Evolutionary conservation across 2,329 filamentous ascomycete genomes (phyloP).

Genomic region (Verticillium klebahnii): DNA sequence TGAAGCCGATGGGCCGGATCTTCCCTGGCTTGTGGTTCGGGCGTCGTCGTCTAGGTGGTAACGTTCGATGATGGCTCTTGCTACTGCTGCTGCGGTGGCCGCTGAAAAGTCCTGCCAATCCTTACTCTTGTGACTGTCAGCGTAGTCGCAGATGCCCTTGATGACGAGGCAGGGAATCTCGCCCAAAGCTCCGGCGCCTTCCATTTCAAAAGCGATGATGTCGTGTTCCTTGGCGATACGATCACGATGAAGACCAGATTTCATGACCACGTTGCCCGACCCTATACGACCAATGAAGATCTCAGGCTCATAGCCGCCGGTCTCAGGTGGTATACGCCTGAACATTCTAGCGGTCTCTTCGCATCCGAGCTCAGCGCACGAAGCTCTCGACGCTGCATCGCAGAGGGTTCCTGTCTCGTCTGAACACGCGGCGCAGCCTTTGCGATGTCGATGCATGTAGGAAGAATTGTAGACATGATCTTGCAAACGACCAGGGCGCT

Average conservation of each 20-base stretch:
- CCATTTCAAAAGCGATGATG: conserved; percentile 29
- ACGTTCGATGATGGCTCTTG: conserved; percentile 18
- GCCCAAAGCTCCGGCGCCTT: conserved; percentile 24
- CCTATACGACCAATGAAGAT: conserved; percentile 19
- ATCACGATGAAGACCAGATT: conserved; percentile 30
- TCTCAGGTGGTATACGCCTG: too few species aligned
- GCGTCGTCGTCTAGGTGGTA: neutral
- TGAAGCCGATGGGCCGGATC: too few species aligned
- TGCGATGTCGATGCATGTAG: too few species aligned
- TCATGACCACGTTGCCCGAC: conserved; percentile 35
- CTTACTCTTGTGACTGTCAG: conserved; percentile 33
- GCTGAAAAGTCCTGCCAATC: conserved; percentile 31
- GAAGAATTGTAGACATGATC: too few species aligned
- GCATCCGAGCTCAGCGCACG: too few species aligned
- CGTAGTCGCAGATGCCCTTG: conserved; percentile 33
- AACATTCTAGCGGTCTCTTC: too few species aligned
- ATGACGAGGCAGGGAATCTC: conserved; percentile 29
- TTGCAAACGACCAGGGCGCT: too few species aligned
- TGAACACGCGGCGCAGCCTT: too few species aligned
- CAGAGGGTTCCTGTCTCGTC: too few species aligned
- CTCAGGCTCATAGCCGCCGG: too few species aligned
- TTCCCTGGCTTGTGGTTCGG: too few species aligned
- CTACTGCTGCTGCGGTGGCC: conserved; percentile 24
- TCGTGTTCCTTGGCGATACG: conserved; percentile 16
- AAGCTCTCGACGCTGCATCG: too few species aligned